phyloP scores from a whole-genome alignment of 495 filamentous ascomycete genomes.

The Talaromyces proteolyticus region DNA sequence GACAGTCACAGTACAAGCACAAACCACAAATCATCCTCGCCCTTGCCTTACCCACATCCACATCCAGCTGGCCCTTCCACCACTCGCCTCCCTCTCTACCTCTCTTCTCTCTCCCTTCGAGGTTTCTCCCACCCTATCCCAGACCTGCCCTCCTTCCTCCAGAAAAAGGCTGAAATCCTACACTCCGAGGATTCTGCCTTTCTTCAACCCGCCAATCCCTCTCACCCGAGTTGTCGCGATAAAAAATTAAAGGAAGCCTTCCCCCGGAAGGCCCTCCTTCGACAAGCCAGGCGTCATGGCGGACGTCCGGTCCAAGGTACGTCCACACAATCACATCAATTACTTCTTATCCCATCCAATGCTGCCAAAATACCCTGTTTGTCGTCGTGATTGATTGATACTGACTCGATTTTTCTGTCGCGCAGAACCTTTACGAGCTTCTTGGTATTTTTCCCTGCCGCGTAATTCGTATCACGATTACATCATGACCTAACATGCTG shows the following conservation, averaged over 20 bases:
- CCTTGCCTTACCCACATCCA: neutral
- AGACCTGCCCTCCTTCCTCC: neutral
- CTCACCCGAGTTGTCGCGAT: constrained; percentile 34
- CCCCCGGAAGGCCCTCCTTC: constrained; percentile 41
- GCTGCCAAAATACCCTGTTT: neutral
- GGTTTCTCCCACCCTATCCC: neutral
- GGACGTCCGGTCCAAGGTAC: constrained; percentile 48
- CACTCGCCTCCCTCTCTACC: constrained; percentile 2
- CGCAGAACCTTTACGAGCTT: constrained; percentile 79
- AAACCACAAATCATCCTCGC: constrained; percentile 6
- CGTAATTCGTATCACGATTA: constrained; percentile 13
- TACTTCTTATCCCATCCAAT: neutral
- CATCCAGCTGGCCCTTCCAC: neutral
- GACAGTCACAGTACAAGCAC: too few relatives aligned
- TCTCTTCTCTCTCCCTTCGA: neutral
- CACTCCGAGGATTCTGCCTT: constrained; percentile 30
- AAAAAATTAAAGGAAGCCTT: constrained; percentile 34
- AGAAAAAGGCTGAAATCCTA: constrained; percentile 8
- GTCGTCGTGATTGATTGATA: neutral
- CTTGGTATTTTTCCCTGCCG: constrained; percentile 58
- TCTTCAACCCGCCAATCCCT: constrained; percentile 19
- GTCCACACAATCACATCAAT: too few relatives aligned
- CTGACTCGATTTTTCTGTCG: neutral
- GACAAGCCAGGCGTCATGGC: constrained; percentile 43
- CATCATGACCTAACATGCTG: constrained; percentile 16